A percentile compares a stretch with the other conserved stretches of the same genome.
These are phyloP conservation scores for Carex kokanica DNA, from an alignment of 176 grass and related monocot genomes.

Conservation along the genomic window DNA sequence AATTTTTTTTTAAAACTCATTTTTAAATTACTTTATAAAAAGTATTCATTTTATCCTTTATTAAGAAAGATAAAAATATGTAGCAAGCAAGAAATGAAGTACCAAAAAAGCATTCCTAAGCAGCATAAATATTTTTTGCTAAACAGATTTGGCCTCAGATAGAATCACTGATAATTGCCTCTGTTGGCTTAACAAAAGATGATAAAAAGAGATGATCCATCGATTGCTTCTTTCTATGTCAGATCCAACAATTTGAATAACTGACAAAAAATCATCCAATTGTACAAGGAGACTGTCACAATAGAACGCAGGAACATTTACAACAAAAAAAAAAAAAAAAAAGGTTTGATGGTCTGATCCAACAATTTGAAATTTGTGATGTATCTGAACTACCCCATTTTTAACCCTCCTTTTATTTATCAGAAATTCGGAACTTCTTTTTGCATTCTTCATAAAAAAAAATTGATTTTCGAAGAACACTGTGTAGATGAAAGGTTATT, in stretches of 20 bases:
- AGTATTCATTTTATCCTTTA: too few relatives aligned
- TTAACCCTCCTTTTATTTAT: too few relatives aligned
- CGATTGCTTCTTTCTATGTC: background rate
- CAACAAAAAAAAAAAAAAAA: too few relatives aligned
- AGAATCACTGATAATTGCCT: background rate
- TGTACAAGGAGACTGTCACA: background rate
- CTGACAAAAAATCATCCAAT: background rate
- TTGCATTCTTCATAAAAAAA: too few relatives aligned
- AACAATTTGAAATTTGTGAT: background rate
- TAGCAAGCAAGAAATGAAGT: background rate
- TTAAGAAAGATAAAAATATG: too few relatives aligned
- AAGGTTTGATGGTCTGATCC: background rate
- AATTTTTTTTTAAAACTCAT: too few relatives aligned
- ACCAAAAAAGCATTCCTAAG: background rate
- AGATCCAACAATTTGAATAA: background rate
- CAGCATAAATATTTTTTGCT: background rate
- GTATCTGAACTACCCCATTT: too few relatives aligned
- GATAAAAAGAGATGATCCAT: background rate
- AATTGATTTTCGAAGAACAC: too few relatives aligned
- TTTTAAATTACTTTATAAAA: too few relatives aligned
- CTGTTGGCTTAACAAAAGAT: background rate
- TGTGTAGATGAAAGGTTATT: too few relatives aligned
- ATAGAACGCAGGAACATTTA: background rate
- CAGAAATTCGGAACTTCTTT: too few relatives aligned
- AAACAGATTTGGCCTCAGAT: background rate